These are phyloP conservation scores for Ilyonectria robusta DNA, from an alignment of 2,329 filamentous ascomycete species.

Conservation along the genomic window DNA sequence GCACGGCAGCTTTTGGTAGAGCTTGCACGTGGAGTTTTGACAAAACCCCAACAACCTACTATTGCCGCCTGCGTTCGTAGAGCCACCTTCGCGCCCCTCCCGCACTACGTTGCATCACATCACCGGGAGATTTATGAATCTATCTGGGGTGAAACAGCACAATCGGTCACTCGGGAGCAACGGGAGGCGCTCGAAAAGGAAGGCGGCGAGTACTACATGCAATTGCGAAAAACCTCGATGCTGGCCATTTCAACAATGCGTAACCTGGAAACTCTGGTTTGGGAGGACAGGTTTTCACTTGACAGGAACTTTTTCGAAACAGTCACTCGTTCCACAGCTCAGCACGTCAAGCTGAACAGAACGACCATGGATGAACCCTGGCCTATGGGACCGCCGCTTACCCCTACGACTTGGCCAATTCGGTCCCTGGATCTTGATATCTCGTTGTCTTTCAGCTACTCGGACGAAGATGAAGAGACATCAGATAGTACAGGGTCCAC, in stretches of 20 bases:
- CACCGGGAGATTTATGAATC: no score
- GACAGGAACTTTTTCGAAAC: constrained; percentile 17
- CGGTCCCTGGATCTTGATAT: constrained; percentile 14
- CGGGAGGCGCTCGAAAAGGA: no score
- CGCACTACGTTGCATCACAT: no score
- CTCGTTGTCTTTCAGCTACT: neutral
- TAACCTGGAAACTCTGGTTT: constrained; percentile 28
- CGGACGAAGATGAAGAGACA: neutral
- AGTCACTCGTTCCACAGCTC: neutral
- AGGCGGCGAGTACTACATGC: no score
- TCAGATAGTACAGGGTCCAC: neutral
- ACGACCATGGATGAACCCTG: neutral
- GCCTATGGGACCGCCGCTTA: constrained; percentile 10
- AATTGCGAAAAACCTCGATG: no score
- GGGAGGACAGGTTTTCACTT: constrained; percentile 7
- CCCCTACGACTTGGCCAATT: constrained; percentile 18
- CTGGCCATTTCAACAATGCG: constrained; percentile 9
- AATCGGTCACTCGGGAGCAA: no score
- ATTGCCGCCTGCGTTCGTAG: no score
- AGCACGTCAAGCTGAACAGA: neutral
- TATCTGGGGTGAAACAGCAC: no score
- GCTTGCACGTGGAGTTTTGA: no score
- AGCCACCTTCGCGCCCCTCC: no score
- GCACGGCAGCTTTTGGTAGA: no score
- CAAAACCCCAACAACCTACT: no score